Conservation (phyloP, 495 filamentous ascomycete species). For the Xylaria cubensis region DNA sequence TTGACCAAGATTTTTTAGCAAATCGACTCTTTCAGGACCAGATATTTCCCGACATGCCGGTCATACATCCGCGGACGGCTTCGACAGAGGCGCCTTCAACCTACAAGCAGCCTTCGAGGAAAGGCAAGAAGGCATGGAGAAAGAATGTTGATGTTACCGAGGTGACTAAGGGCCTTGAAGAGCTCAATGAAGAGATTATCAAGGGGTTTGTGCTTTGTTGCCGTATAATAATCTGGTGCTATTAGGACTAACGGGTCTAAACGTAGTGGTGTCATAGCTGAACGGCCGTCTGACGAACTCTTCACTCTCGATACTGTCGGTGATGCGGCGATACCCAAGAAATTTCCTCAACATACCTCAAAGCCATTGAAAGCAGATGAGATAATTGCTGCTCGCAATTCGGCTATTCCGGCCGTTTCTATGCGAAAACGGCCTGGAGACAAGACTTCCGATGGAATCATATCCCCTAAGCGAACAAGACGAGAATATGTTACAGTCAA, state of each 20-base stretch:
- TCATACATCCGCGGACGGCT: slow-evolving; percentile 39
- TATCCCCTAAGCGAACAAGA: slow-evolving; percentile 74
- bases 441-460: slow-evolving; percentile 66
- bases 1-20: background rate
- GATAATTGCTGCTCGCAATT: slow-evolving; percentile 79
- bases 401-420: slow-evolving; percentile 77
- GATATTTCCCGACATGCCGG: slow-evolving; percentile 38
- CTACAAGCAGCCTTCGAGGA: slow-evolving; percentile 85
- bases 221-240: background rate
- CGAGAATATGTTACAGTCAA: slow-evolving; percentile 78
- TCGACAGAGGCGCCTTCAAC: slow-evolving; percentile 55
- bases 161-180: slow-evolving; percentile 80
- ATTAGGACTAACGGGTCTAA: slow-evolving; percentile 32
- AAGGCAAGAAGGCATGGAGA: slow-evolving; percentile 98
- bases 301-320: slow-evolving; percentile 84
- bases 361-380: slow-evolving; percentile 87
- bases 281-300: slow-evolving; percentile 76
- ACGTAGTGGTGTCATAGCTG: slow-evolving; percentile 78
- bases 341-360: slow-evolving; percentile 63
- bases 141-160: slow-evolving; percentile 95
- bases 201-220: slow-evolving; percentile 68
- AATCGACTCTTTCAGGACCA: background rate
- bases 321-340: slow-evolving; percentile 64
- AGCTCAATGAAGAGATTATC: slow-evolving; percentile 85
- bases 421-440: slow-evolving; percentile 72